Evolutionary conservation across 2,329 filamentous ascomycete genomes (phyloP).

Genomic region (Fusarium sp.): DNA sequence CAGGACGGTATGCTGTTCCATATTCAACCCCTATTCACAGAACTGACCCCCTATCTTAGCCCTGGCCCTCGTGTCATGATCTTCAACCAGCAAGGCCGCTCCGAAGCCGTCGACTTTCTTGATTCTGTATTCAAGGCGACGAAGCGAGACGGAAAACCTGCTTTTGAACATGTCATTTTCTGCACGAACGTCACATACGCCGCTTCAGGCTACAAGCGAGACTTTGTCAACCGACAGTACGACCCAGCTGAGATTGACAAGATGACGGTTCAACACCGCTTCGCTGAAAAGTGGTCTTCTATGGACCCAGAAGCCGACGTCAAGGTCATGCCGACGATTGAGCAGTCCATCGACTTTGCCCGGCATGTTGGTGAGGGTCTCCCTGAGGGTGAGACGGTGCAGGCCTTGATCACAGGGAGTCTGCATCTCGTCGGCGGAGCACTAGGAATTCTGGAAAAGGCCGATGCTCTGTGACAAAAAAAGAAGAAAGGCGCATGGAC

Average conservation of each 20-base stretch:
- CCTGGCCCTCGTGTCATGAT: constrained; percentile 70
- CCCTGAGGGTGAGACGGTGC: constrained; percentile 52
- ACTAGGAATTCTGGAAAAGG: constrained; percentile 62
- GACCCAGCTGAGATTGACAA: constrained; percentile 64
- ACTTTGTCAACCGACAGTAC: constrained; percentile 69
- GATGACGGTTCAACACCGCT: constrained; percentile 64
- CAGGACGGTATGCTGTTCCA: constrained; percentile 44
- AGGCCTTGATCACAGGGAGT: constrained; percentile 71
- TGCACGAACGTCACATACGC: constrained; percentile 79
- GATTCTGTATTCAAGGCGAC: constrained; percentile 57
- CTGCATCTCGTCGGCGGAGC: constrained; percentile 72
- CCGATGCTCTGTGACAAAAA: constrained; percentile 54
- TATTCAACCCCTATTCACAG: background rate
- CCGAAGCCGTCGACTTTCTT: constrained; percentile 66
- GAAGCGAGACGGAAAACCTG: constrained; percentile 44
- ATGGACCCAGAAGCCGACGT: constrained; percentile 62
- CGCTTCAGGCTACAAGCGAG: constrained; percentile 63
- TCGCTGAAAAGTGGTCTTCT: constrained; percentile 63
- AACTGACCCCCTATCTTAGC: constrained; percentile 31
- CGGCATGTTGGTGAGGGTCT: constrained; percentile 51
- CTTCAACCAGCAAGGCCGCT: constrained; percentile 85
- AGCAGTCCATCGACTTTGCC: constrained; percentile 65
- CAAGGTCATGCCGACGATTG: constrained; percentile 63
- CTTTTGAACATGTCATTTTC: constrained; percentile 82
- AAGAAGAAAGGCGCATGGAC: background rate